Percentiles rank a stretch among this genome's conserved stretches.
phyloP scores from a whole-genome alignment of 192 early-diverging fungal genomes.

The Umbelopsis vinacea region DNA sequence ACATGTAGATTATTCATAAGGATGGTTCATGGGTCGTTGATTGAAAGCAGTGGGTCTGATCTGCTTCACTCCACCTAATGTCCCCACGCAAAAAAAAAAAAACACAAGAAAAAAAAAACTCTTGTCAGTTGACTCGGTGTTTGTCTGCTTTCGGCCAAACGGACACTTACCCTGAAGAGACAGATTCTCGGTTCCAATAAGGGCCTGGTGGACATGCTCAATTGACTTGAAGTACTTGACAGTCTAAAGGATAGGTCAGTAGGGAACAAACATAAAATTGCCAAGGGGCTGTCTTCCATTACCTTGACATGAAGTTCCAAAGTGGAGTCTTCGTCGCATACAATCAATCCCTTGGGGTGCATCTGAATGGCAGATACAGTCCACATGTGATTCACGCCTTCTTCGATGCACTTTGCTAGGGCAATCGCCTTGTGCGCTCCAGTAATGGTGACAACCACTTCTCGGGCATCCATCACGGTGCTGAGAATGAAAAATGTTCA shows the following conservation, averaged over 20 bases:
- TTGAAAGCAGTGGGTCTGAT: conserved; percentile 7
- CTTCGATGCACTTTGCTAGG: conserved; percentile 83
- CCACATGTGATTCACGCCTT: conserved; percentile 87
- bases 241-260: too few species aligned
- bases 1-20: conserved; percentile 12
- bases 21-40: conserved; percentile 14
- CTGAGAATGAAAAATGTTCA: conserved; percentile 36
- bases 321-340: conserved; percentile 86
- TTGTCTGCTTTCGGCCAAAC: conserved; percentile 17
- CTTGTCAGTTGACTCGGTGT: conserved; percentile 18
- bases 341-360: conserved; percentile 79
- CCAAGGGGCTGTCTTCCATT: too few species aligned
- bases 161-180: conserved; percentile 60
- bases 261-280: too few species aligned
- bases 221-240: conserved; percentile 89
- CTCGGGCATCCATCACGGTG: conserved; percentile 85
- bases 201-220: conserved; percentile 76
- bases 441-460: conserved; percentile 83
- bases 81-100: not conserved
- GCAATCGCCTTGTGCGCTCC: conserved; percentile 85
- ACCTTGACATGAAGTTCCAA: conserved; percentile 84
- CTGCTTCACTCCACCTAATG: conserved; percentile 10
- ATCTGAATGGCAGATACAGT: conserved; percentile 84
- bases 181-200: conserved; percentile 73
- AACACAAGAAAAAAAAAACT: not conserved